These are phyloP conservation scores for Capsicum pubescens DNA, from an alignment of 257 asterid genomes.

Conservation along the genomic window DNA sequence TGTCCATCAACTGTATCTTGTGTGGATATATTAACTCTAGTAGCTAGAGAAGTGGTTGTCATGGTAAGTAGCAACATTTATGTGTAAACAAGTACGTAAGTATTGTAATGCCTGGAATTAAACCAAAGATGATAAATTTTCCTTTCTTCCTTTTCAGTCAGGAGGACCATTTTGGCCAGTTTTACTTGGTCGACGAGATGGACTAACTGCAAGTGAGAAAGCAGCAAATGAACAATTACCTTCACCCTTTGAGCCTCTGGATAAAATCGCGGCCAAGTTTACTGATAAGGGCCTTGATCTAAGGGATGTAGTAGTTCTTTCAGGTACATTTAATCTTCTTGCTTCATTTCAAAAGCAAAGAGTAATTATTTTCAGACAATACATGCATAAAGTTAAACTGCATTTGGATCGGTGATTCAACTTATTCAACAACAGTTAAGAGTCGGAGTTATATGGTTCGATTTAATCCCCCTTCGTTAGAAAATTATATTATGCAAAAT, in stretches of 20 bases:
- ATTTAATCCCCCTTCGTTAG: neutral
- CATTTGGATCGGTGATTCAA: too few relatives aligned
- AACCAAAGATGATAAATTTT: neutral
- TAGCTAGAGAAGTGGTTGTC: constrained; percentile 74
- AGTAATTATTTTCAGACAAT: neutral
- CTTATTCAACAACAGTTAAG: too few relatives aligned
- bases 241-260: constrained; percentile 74
- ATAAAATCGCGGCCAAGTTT: constrained; percentile 51
- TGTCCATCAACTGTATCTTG: constrained; percentile 65
- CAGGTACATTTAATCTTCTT: constrained; percentile 49
- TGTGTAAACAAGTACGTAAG: neutral
- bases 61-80: constrained; percentile 41
- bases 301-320: constrained; percentile 72
- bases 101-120: neutral
- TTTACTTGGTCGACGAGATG: constrained; percentile 51
- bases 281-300: constrained; percentile 65
- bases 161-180: constrained; percentile 60
- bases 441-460: neutral
- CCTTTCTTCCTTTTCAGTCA: constrained; percentile 41
- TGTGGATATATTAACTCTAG: constrained; percentile 52
- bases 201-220: constrained; percentile 52
- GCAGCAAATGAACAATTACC: constrained; percentile 77
- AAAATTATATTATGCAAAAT: neutral
- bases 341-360: neutral
- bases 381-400: neutral